Evolutionary conservation across 2,329 filamentous ascomycete species (phyloP).

Genomic region (Aschersonia sp.): DNA sequence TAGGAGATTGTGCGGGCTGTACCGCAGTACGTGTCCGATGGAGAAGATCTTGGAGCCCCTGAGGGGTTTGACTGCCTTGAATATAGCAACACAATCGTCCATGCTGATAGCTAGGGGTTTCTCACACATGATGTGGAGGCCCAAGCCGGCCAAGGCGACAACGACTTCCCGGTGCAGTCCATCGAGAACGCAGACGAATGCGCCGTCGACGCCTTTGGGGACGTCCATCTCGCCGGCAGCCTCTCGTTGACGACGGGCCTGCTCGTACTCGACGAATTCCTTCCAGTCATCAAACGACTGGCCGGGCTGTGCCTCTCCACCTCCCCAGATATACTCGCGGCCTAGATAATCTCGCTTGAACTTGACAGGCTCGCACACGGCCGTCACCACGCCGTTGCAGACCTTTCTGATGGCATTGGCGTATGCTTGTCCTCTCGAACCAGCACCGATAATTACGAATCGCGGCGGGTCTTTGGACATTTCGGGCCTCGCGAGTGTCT

Average conservation of each 20-base stretch:
- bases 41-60: slow-evolving; percentile 49
- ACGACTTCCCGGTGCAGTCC: slow-evolving; percentile 79
- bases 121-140: slow-evolving; percentile 83
- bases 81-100: slow-evolving; percentile 64
- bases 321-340: slow-evolving; percentile 57
- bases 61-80: slow-evolving; percentile 33
- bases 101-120: slow-evolving; percentile 80
- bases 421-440: slow-evolving; percentile 64
- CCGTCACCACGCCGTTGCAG: slow-evolving; percentile 54
- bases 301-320: slow-evolving; percentile 33
- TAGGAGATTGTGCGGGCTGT: slow-evolving; percentile 83
- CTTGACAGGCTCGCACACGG: slow-evolving; percentile 66
- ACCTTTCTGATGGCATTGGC: slow-evolving; percentile 51
- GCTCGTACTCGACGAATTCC: slow-evolving; percentile 64
- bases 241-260: slow-evolving; percentile 38
- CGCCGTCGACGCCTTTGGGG: slow-evolving; percentile 44
- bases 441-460: slow-evolving; percentile 70
- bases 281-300: slow-evolving; percentile 63
- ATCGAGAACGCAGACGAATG: slow-evolving; percentile 60
- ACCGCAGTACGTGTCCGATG: slow-evolving; percentile 85
- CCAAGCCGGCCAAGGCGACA: slow-evolving; percentile 52
- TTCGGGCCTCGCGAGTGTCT: slow-evolving; percentile 24
- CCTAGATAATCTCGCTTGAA: slow-evolving; percentile 67
- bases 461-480: slow-evolving; percentile 40
- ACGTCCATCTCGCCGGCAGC: slow-evolving; percentile 30